Evolutionary conservation across 1,284 basidiomycete species (phyloP), one percentile per base, ranked within the genome.

Genomic region (Pholiota adiposa): DNA sequence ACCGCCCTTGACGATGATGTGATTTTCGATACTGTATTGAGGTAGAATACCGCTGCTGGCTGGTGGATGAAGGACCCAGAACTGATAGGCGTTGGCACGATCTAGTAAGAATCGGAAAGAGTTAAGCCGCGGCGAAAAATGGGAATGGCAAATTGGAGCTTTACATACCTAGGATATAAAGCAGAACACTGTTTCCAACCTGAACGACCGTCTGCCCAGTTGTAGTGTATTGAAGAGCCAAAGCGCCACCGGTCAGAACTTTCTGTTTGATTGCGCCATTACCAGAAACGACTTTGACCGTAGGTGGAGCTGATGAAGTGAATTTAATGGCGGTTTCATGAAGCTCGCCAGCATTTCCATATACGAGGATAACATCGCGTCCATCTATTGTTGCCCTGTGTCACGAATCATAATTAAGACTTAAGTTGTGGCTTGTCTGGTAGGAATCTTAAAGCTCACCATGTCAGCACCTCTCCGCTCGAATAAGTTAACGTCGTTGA

Each of bases 311-410:
- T 7, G 66, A 43, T 3, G 69, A 67, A 3, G 62, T 56, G 51
- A 78, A 75, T 51, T 69, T 74, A 68, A 84, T 77, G 2, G 79
- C 79, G 8, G 77, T 82, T 65, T 84, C 83, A 49, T 83, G 79
- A 19, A 79, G 67, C 63, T 83, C 79, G 25, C 75, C 82, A 4
- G 69, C 63, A 56, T 81, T 78, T 27, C 80, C 83, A 58, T 84
- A 83, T 16, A 84, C 54, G 36, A 85, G 23, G 44, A 85, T 76
- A 31, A 83, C 66, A 50, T 84, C 82, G 11, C 76, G 73, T 12
- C 71, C 71, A 57, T 83, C 82, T 38, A 84, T 78, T 2, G 76
- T 79, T 7, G 76, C 77, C 77, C 81, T 82, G n/a, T 18, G 23
- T 29, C 44, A 33, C 11, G 18, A 31, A 34, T 18, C 19, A 48